Conservation (phyloP, 2,329 filamentous ascomycete species). For the Fusarium chaquense region DNA sequence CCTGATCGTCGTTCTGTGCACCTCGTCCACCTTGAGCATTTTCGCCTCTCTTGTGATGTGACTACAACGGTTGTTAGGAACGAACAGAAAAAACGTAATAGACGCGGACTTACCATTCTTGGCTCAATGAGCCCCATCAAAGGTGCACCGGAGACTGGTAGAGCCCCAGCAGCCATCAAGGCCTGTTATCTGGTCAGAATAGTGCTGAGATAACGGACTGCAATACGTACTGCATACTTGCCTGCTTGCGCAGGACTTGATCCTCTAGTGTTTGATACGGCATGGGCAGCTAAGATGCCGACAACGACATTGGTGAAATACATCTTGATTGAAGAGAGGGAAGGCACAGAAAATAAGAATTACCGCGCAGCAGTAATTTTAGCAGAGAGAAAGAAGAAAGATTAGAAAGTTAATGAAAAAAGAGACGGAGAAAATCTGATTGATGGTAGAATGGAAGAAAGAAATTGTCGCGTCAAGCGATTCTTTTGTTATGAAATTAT, state of each 20-base stretch:
- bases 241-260: not conserved
- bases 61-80: not conserved
- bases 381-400: not conserved
- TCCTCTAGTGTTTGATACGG: conserved; percentile 4
- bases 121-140: conserved; percentile 24
- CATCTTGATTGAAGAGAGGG: not conserved
- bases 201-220: rapidly evolving
- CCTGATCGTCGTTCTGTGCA: not conserved
- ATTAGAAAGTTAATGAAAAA: too few species aligned
- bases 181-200: not conserved
- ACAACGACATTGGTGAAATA: conserved; percentile 27
- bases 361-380: conserved; percentile 20
- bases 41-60: not conserved
- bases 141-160: conserved; percentile 12
- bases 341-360: not conserved
- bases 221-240: conserved; percentile 13
- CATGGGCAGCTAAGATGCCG: conserved; percentile 25
- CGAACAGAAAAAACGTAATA: rapidly evolving
- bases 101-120: not conserved
- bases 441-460: not conserved
- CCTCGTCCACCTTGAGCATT: not conserved
- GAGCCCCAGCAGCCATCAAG: conserved; percentile 27
- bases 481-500: not conserved
- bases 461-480: conserved; percentile 27
- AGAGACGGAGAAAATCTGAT: not conserved